phyloP scores from a whole-genome alignment of 176 grass and related monocot species.

The Dendrocalamus sinicus region DNA sequence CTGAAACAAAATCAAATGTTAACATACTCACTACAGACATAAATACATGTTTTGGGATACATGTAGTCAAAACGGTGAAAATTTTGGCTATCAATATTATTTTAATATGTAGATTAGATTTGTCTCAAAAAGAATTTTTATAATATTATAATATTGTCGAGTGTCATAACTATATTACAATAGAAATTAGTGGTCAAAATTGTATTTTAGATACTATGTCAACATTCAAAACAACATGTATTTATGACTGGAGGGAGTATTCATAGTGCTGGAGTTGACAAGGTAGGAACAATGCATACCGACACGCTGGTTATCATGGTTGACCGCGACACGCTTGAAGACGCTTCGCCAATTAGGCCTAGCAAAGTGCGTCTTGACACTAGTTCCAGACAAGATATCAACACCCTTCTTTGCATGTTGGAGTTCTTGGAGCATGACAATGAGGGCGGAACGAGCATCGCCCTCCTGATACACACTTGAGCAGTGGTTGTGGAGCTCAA shows the following conservation, averaged over 20 bases:
- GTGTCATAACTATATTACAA: too few relatives aligned
- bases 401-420: conserved; percentile 88
- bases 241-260: neutral
- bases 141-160: too few relatives aligned
- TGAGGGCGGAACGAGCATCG: conserved; percentile 89
- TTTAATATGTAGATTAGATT: too few relatives aligned
- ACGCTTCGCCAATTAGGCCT: conserved; percentile 92
- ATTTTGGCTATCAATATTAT: too few relatives aligned
- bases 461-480: conserved; percentile 92
- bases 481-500: conserved; percentile 96
- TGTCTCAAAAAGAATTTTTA: too few relatives aligned
- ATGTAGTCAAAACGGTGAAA: too few relatives aligned
- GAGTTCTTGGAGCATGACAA: conserved; percentile 91
- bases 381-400: conserved; percentile 86
- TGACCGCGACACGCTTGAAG: conserved; percentile 79
- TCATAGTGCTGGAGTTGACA: neutral
- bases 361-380: conserved; percentile 88
- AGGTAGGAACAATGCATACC: conserved; percentile 57
- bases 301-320: conserved; percentile 66
- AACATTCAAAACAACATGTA: too few relatives aligned
- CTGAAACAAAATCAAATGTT: conserved; percentile 57
- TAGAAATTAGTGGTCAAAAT: too few relatives aligned
- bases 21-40: neutral
- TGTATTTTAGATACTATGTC: too few relatives aligned
- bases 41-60: too few relatives aligned